These are phyloP conservation scores for Boletus subparvulus DNA, from an alignment of 768 basidiomycete genomes.

Conservation along the genomic window DNA sequence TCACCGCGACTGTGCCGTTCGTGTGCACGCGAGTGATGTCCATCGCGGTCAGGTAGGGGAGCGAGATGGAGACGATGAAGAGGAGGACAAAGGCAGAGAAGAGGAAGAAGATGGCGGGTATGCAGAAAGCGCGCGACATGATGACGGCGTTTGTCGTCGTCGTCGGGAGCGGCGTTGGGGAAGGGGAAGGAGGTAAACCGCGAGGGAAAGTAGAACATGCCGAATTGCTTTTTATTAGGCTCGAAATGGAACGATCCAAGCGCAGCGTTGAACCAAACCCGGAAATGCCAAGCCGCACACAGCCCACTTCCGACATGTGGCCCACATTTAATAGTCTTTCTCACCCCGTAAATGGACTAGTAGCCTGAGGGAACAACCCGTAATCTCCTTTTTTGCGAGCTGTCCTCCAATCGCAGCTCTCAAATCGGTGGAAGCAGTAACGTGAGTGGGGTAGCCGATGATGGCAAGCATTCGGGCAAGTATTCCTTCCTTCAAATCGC, in stretches of 20 bases:
- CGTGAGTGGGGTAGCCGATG: too few relatives aligned
- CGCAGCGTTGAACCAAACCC: constrained; percentile 1
- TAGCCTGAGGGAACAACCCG: too few relatives aligned
- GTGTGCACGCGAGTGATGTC: constrained; percentile 66
- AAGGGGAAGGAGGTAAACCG: neutral
- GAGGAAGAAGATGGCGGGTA: constrained; percentile 59
- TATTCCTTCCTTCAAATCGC: too few relatives aligned
- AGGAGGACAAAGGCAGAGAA: constrained; percentile 63
- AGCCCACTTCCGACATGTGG: neutral
- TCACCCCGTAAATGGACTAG: too few relatives aligned
- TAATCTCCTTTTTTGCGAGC: too few relatives aligned
- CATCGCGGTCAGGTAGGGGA: constrained; percentile 65
- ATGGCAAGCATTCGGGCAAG: too few relatives aligned
- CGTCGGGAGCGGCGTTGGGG: constrained; percentile 3
- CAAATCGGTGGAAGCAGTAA: too few relatives aligned
- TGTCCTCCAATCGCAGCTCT: too few relatives aligned
- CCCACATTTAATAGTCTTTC: too few relatives aligned
- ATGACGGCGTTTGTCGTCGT: neutral
- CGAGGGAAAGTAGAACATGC: constrained; percentile 1
- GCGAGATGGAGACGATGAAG: constrained; percentile 67
- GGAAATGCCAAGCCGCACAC: constrained; percentile 5
- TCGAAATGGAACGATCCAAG: constrained; percentile 6
- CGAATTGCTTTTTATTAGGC: constrained; percentile 18
- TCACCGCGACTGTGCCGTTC: constrained; percentile 28
- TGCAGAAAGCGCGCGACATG: constrained; percentile 55